Evolutionary conservation across 441 rosid species (phyloP).

Genomic region (Cnidoscolus chayamansa): DNA sequence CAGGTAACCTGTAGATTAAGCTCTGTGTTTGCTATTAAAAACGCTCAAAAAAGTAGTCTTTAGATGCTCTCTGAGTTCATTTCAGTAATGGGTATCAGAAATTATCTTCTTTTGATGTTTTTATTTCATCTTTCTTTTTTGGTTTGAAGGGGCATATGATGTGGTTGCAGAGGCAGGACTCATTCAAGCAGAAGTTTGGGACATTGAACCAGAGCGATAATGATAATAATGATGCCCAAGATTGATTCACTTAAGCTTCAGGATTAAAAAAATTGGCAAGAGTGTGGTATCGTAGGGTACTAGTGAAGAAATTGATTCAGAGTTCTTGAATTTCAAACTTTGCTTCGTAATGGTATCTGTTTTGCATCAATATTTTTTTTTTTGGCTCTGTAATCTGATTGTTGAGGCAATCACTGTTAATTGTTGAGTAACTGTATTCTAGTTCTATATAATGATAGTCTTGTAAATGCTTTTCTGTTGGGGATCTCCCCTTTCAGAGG

Average conservation of each 20-base stretch:
- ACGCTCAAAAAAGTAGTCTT: not conserved
- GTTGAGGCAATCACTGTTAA: not conserved
- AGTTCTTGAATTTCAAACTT: slow-evolving; percentile 1
- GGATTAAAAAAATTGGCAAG: not conserved
- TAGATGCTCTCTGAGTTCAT: not conserved
- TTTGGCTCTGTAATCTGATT: not conserved
- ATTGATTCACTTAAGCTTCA: slow-evolving; percentile 20
- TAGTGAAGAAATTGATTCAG: not conserved
- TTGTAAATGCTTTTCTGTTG: not conserved
- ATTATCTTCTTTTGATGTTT: not conserved
- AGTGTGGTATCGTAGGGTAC: not conserved
- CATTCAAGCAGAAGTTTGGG: slow-evolving; percentile 70
- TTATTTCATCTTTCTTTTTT: not conserved
- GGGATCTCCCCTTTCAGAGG: not conserved
- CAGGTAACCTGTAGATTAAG: slow-evolving; percentile 38
- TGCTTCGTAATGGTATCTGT: not conserved
- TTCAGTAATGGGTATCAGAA: not conserved
- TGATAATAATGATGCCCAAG: slow-evolving; percentile 25
- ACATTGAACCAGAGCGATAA: slow-evolving; percentile 26
- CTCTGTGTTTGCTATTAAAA: not conserved
- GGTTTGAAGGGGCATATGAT: slow-evolving; percentile 72
- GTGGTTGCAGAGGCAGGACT: slow-evolving; percentile 85
- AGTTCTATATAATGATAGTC: not conserved
- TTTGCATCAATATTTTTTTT: not conserved
- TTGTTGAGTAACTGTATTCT: not conserved